These are phyloP conservation scores for Mollisia scopiformis DNA, from an alignment of 2,329 filamentous ascomycete species.

Conservation along the genomic window DNA sequence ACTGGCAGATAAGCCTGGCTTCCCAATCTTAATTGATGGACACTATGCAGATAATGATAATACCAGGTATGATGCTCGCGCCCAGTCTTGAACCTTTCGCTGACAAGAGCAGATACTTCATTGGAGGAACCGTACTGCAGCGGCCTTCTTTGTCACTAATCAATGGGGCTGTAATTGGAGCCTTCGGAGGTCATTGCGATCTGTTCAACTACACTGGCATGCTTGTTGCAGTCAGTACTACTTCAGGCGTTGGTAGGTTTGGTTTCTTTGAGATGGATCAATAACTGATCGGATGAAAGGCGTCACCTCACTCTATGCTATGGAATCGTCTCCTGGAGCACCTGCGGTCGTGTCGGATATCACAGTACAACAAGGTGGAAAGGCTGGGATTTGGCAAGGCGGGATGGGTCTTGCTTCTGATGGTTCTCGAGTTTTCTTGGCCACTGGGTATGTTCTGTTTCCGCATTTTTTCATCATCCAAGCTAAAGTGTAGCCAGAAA, in stretches of 20 bases:
- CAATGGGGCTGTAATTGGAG: conserved; percentile 47
- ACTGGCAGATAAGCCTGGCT: conserved; percentile 41
- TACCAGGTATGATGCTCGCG: conserved; percentile 31
- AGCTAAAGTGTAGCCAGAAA: conserved; percentile 33
- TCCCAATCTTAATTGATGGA: conserved; percentile 49
- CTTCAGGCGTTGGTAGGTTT: conserved; percentile 30
- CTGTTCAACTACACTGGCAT: conserved; percentile 47
- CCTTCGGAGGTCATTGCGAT: conserved; percentile 52
- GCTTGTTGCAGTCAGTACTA: conserved; percentile 37
- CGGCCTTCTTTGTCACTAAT: conserved; percentile 44
- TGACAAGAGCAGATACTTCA: conserved; percentile 40
- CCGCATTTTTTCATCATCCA: conserved; percentile 1
- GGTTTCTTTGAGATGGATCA: background rate
- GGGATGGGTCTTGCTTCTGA: conserved; percentile 41
- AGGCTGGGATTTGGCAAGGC: conserved; percentile 42
- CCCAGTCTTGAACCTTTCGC: background rate
- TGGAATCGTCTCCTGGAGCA: conserved; percentile 44
- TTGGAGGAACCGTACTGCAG: conserved; percentile 49
- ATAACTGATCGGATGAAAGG: conserved; percentile 17
- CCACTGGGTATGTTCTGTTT: conserved; percentile 29
- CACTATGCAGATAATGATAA: conserved; percentile 47
- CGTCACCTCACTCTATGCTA: conserved; percentile 42
- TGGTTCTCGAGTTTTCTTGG: conserved; percentile 36
- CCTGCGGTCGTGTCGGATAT: conserved; percentile 36
- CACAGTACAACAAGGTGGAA: conserved; percentile 41